Evolutionary conservation across 2,329 filamentous ascomycete species (phyloP), one percentile per base, ranked within the genome.

Genomic region (Microascus cirrosus): DNA sequence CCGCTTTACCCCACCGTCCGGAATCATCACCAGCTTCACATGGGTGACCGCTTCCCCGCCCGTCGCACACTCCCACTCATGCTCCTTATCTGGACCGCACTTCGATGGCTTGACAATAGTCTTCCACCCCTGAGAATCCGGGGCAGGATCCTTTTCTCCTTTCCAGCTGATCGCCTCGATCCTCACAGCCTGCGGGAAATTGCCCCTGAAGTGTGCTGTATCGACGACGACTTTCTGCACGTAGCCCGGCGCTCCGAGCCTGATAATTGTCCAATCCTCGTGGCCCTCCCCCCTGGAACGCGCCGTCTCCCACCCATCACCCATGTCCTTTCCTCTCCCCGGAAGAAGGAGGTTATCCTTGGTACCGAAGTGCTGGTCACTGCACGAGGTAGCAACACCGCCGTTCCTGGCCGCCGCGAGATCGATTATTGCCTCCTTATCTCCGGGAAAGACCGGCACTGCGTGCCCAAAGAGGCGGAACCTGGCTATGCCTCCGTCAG

Each of bases 1-100:
- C 62, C 92, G 78, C 82, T 95, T 96, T 2, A 96, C 88, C 25
- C 93, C 92, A 36, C 93, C 92, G 71, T 97, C 92, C 0, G 93
- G 93, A 64, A 96, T 90, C 69, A 96, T 94, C 36, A 90, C 88
- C 69, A 97, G 77, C 79, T 95, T 96, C 24, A 92, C 84, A 73
- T 94, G 91, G 13, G 87, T 90, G 66, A 90, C 88, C 2, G 77
- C 73, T 11, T 35, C 55, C 7, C 18, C 15, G 12, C 12, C 48
- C 42, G 32, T 15, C 67, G 83, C 82, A 57, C 75, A 79, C 35
- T 72, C 74, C 67, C 87, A 89, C 61, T 81, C 78, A 68, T 90
- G 87, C 73, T 91, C 87, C 65, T 77, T 75, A 68, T 93, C 88
- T 20, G 89, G 85, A 1, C 84, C 84, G 60, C 84, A 86, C 71